Conservation (phyloP, 2,329 filamentous ascomycete genomes). For the Scolecobasidium constrictum region DNA sequence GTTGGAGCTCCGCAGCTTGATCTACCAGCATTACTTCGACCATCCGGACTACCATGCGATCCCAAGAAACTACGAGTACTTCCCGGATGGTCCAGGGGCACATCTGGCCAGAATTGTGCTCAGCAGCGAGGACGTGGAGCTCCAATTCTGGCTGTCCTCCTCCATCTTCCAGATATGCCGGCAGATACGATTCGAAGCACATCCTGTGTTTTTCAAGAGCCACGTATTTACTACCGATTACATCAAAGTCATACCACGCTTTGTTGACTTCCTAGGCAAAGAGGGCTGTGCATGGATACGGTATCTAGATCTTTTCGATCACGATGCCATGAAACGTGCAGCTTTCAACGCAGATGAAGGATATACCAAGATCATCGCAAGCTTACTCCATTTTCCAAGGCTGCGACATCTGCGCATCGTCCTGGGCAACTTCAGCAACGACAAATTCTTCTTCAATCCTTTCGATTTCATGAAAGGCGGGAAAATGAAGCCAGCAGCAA, state of each 20-base stretch:
- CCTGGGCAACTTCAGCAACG: neutral
- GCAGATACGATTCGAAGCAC: neutral
- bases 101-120: neutral
- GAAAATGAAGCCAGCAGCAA: neutral
- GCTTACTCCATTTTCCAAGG: neutral
- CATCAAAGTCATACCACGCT: neutral
- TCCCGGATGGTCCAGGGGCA: no score
- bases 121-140: neutral
- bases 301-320: neutral
- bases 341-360: no score
- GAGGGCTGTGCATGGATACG: neutral
- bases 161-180: neutral
- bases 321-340: neutral
- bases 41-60: neutral
- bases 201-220: neutral
- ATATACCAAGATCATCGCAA: no score
- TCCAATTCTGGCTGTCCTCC: neutral
- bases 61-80: no score
- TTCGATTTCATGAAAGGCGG: no score
- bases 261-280: neutral
- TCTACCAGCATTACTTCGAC: neutral
- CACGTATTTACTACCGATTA: neutral
- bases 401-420: conserved; percentile 2
- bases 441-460: neutral
- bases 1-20: neutral